Evolutionary conservation across 2,329 filamentous ascomycete genomes (phyloP).

Genomic region (Fonsecaea pedrosoi): DNA sequence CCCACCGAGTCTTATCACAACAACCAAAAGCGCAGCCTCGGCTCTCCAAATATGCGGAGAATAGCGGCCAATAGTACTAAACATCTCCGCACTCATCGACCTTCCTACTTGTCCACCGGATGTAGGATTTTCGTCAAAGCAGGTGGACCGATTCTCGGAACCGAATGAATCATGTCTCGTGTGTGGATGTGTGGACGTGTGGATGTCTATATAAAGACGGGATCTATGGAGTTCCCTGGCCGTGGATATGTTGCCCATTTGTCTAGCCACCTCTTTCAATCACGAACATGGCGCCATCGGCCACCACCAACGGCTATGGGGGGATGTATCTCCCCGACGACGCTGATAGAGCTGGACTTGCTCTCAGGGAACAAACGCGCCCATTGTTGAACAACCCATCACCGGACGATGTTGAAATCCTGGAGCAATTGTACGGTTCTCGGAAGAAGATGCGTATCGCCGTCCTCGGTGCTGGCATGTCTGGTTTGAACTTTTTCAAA

Average conservation of each 20-base stretch:
- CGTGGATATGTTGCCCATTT: background rate
- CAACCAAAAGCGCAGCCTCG: constrained; percentile 13
- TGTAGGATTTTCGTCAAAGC: background rate
- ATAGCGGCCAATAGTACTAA: background rate
- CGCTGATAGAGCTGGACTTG: constrained; percentile 20
- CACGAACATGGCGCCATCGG: constrained; percentile 21
- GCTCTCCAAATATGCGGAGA: constrained; percentile 30
- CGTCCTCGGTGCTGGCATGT: constrained; percentile 34
- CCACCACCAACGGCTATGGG: constrained; percentile 27
- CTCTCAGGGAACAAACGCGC: constrained; percentile 13
- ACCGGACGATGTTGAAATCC: constrained; percentile 25
- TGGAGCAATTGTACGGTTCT: constrained; percentile 31
- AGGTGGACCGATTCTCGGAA: background rate
- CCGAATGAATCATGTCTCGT: background rate
- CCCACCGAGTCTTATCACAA: background rate
- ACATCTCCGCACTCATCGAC: constrained; percentile 1
- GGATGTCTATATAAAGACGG: background rate
- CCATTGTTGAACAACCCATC: constrained; percentile 27
- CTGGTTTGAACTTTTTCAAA: constrained; percentile 34
- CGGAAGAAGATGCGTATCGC: constrained; percentile 36
- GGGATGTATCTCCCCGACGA: constrained; percentile 28
- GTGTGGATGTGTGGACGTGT: background rate
- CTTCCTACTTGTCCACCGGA: background rate
- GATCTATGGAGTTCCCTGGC: background rate
- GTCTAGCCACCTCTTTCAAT: background rate